phyloP scores from a whole-genome alignment of 768 basidiomycete species.

The Auriscalpium orientale region DNA sequence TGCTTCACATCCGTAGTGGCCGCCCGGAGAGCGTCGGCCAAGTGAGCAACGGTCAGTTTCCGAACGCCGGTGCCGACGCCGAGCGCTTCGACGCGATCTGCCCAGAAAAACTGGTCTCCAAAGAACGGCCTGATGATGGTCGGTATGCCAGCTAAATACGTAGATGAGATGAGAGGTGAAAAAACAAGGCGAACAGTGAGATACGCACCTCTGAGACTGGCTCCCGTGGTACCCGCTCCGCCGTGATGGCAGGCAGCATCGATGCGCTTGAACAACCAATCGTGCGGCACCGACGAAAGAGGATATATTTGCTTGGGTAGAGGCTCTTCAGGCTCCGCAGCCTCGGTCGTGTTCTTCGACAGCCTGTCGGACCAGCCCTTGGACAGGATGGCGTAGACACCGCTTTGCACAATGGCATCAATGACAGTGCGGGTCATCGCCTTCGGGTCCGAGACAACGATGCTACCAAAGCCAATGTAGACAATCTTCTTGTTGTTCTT shows the following conservation, averaged over 20 bases:
- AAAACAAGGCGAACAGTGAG: not conserved
- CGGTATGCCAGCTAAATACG: conserved; percentile 70
- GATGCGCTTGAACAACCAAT: conserved; percentile 91
- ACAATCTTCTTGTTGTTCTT: conserved; percentile 79
- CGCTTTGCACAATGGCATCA: conserved; percentile 80
- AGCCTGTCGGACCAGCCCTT: conserved; percentile 98
- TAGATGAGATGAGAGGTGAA: not conserved
- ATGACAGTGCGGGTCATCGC: conserved; percentile 88
- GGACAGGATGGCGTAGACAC: conserved; percentile 87
- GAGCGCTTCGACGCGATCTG: conserved; percentile 93
- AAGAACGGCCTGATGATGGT: conserved; percentile 98
- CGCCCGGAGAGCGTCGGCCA: conserved; percentile 68
- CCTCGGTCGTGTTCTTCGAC: conserved; percentile 48
- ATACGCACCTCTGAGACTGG: conserved; percentile 75
- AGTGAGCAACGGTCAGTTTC: conserved; percentile 72
- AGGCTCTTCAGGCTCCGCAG: conserved; percentile 57
- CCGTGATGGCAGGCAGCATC: conserved; percentile 99
- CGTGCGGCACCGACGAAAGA: conserved; percentile 84
- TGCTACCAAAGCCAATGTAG: conserved; percentile 96
- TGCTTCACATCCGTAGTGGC: conserved; percentile 89
- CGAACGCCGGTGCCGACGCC: conserved; percentile 85
- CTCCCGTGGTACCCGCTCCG: conserved; percentile 94
- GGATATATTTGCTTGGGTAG: conserved; percentile 75
- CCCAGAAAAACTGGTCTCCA: conserved; percentile 97
- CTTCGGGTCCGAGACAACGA: conserved; percentile 92